Percentiles rank a stretch among this genome's conserved stretches.
These are phyloP conservation scores for Carex kokanica DNA, from an alignment of 176 grass and related monocot species.

Conservation along the genomic window DNA sequence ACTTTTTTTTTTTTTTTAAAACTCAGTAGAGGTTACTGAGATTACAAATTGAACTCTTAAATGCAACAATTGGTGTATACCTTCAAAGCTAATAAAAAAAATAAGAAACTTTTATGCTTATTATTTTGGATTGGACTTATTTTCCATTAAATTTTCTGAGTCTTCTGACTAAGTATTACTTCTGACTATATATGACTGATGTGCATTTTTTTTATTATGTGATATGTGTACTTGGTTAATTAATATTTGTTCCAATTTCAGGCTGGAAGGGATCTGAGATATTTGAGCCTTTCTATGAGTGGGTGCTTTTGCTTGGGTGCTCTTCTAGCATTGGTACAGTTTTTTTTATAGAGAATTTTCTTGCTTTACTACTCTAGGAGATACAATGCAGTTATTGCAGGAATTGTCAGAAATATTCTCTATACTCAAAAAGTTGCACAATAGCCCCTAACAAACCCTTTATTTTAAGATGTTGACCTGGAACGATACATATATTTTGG, in stretches of 20 bases:
- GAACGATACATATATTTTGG: neutral
- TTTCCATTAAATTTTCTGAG: neutral
- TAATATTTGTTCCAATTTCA: constrained; percentile 27
- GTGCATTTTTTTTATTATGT: neutral
- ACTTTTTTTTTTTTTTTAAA: neutral
- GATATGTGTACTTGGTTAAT: neutral
- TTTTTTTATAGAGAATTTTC: constrained; percentile 12
- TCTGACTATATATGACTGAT: neutral
- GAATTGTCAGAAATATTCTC: neutral
- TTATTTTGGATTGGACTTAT: neutral
- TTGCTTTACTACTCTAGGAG: neutral
- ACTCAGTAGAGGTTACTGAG: too few relatives aligned
- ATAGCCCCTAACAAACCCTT: neutral
- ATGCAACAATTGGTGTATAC: neutral
- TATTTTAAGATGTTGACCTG: neutral
- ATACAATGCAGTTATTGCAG: neutral
- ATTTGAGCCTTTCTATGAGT: constrained; percentile 87
- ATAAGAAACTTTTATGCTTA: neutral
- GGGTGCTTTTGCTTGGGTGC: constrained; percentile 61
- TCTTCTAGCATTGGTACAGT: constrained; percentile 61
- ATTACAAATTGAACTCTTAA: neutral
- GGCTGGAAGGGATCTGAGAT: constrained; percentile 92
- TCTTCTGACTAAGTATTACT: neutral
- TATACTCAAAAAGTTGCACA: neutral
- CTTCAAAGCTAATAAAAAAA: neutral